Evolutionary conservation across 2,329 filamentous ascomycete species (phyloP), one percentile per base, ranked within the genome.

Genomic region (Graphiopsis chlorocephala): DNA sequence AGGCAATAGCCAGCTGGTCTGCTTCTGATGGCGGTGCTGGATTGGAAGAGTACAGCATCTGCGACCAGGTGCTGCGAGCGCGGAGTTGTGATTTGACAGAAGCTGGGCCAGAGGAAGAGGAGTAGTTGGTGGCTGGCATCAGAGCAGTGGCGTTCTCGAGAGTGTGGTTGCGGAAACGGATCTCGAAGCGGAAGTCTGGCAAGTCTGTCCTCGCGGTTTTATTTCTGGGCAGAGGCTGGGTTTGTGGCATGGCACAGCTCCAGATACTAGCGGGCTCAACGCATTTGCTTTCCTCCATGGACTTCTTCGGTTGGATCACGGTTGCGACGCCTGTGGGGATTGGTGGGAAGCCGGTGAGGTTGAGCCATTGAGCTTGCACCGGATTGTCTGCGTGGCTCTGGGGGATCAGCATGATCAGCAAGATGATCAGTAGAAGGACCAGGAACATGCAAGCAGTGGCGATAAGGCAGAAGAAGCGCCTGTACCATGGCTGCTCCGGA

Each of bases 261-360:
- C 93, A 98, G 63, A 95, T 77, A 0, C 90, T 91, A 3, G 86
- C 82, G 0, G 90, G 90, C 8, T 83, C 80, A 4, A 93, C 87
- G 70, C 93, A 98, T 7, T 85, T 86, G 25, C 85, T 86, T 62
- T 86, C 84, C n/a, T 86, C 79, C 1, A 84, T 79, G 0, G 85
- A 84, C 58, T 90, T 87, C 69, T 91, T 85, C 0, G 92, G 87
- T 5, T 89, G 90, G 17, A 90, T 86, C 17, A 97, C 84, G 0
- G 92, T 96, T 66, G 91, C 84, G 20, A 94, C 84, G 0, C 93
- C 94, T 0, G 91, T 94, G 1, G 91, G 92, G 72, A 97, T 91
- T 0, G 93, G 90, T 20, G 93, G 93, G 70, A 91, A 97, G 59
- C 88, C 88, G 1, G 93, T 96, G 67, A 96, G 76, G 73, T 96